Percentiles rank a stretch among this genome's conserved stretches.
Conservation (phyloP, 2,329 filamentous ascomycete genomes). For the Emericellopsis atlantica region DNA sequence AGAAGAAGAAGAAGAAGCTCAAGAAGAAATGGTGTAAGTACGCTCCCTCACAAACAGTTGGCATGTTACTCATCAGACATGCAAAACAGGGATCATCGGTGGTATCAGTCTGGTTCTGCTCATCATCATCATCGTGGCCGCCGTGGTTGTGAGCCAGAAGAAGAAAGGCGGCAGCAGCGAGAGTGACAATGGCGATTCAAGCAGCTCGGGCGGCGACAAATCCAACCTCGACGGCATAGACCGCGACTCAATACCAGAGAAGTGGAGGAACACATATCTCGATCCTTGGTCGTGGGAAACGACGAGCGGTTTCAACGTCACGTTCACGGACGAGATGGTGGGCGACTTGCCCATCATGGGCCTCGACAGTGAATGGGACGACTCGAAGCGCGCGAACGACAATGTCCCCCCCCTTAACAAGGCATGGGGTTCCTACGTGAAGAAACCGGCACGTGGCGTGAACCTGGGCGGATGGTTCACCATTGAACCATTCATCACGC, state of each 20-base stretch:
- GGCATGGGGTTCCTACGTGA: constrained; percentile 63
- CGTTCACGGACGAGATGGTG: constrained; percentile 75
- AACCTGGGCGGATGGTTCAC: constrained; percentile 92
- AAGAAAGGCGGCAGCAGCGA: constrained; percentile 8
- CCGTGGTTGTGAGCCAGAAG: constrained; percentile 51
- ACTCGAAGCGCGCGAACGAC: constrained; percentile 64
- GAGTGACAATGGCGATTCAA: constrained; percentile 2
- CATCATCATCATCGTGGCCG: constrained; percentile 55
- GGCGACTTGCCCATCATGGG: constrained; percentile 89
- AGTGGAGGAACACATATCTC: constrained; percentile 61
- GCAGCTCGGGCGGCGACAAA: constrained; percentile 6
- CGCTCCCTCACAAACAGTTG: neutral
- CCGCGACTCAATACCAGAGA: constrained; percentile 44
- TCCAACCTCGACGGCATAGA: constrained; percentile 35
- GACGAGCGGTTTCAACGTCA: constrained; percentile 84
- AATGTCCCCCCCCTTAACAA: constrained; percentile 69
- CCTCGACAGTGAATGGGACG: constrained; percentile 73
- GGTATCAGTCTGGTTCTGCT: constrained; percentile 41
- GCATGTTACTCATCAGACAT: constrained; percentile 6
- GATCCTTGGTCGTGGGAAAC: constrained; percentile 91
- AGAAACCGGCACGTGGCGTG: constrained; percentile 72
- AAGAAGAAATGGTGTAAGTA: constrained; percentile 20
- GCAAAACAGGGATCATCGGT: constrained; percentile 39
- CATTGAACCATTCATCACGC: constrained; percentile 90
- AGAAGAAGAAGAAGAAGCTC: constrained; percentile 40